These are phyloP conservation scores for Colletotrichum graminicola DNA, from an alignment of 2,329 filamentous ascomycete species.

Conservation along the genomic window DNA sequence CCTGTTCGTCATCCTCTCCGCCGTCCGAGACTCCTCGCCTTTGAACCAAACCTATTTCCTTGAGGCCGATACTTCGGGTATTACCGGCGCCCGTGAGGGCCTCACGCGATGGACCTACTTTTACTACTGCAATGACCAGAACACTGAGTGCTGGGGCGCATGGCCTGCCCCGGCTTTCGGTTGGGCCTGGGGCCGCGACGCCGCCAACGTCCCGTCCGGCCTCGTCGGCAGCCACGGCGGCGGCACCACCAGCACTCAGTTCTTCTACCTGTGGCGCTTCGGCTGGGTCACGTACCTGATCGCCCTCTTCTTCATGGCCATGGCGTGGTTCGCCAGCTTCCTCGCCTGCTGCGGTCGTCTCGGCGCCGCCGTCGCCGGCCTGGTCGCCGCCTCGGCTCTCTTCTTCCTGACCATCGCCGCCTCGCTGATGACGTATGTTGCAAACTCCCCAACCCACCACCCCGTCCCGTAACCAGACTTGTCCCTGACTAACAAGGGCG, in stretches of 20 bases:
- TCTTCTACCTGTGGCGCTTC: slow-evolving; percentile 90
- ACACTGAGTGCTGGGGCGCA: slow-evolving; percentile 73
- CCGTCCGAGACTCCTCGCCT: slow-evolving; percentile 61
- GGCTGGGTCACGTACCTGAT: slow-evolving; percentile 93
- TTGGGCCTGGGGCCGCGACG: slow-evolving; percentile 72
- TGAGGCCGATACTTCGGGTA: slow-evolving; percentile 79
- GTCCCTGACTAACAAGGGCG: background rate
- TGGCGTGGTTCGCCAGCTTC: slow-evolving; percentile 76
- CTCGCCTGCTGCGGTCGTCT: slow-evolving; percentile 79
- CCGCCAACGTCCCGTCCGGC: slow-evolving; percentile 57
- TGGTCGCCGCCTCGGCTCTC: slow-evolving; percentile 70
- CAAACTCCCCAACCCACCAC: slow-evolving; percentile 43
- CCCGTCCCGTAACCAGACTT: background rate
- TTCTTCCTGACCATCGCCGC: slow-evolving; percentile 77
- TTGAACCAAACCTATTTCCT: slow-evolving; percentile 89
- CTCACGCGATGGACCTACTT: slow-evolving; percentile 92
- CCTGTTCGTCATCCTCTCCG: slow-evolving; percentile 71
- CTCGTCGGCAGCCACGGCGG: slow-evolving; percentile 66
- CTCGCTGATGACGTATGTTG: slow-evolving; percentile 79
- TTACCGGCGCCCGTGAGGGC: slow-evolving; percentile 72
- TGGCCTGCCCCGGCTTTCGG: slow-evolving; percentile 77
- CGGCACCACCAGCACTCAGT: slow-evolving; percentile 68
- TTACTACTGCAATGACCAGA: slow-evolving; percentile 78
- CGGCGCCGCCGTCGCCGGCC: slow-evolving; percentile 74
- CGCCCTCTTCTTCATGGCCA: slow-evolving; percentile 80